These are phyloP conservation scores for peach (Prunus persica) DNA, from an alignment of 306 rosid species.

Conservation along the genomic window Prunus_persica_NCBIv2 NC_034013.1:18182501-18183000, in stretches of 20 bases:
- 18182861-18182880: constrained; percentile 94
- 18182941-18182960: background rate
- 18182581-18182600: constrained; percentile 69
- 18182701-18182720: constrained; percentile 50
- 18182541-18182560: constrained; percentile 83
- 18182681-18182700: too few relatives aligned
- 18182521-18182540: constrained; percentile 81
- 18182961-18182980: background rate
- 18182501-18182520: constrained; percentile 98
- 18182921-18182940: background rate
- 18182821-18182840: constrained; percentile 82
- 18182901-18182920: background rate
- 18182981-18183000: constrained; percentile 63
- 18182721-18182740: constrained; percentile 76
- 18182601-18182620: constrained; percentile 79
- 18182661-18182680: background rate
- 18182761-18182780: constrained; percentile 81
- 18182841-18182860: constrained; percentile 87
- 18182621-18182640: constrained; percentile 84
- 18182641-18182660: background rate
- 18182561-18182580: constrained; percentile 75
- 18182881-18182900: constrained; percentile 1
- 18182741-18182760: constrained; percentile 63
- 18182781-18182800: constrained; percentile 70
- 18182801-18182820: constrained; percentile 43